Evolutionary conservation across 495 filamentous ascomycete species (phyloP).

Genomic region (Penicillium samsonianum): DNA sequence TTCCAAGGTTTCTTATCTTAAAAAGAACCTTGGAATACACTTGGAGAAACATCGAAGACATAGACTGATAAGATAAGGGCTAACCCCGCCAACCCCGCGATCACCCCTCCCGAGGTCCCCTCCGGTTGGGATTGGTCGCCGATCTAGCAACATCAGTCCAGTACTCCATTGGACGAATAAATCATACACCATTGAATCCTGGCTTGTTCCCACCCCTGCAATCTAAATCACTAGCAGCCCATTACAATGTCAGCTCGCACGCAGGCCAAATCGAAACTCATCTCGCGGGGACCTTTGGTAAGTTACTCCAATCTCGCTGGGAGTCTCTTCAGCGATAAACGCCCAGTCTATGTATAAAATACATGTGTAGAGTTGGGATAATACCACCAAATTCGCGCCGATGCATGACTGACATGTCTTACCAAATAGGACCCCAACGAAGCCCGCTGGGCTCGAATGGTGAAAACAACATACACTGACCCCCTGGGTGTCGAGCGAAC

Average conservation of each 20-base stretch:
- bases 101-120: not conserved
- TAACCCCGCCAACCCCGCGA: conserved; percentile 7
- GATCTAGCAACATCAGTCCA: not conserved
- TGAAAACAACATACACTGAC: conserved; percentile 73
- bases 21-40: too few species aligned
- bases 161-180: not conserved
- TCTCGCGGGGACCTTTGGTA: conserved; percentile 54
- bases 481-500: conserved; percentile 66
- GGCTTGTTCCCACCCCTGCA: not conserved
- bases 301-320: not conserved
- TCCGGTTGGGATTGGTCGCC: not conserved
- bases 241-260: conserved; percentile 26
- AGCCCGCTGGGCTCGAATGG: conserved; percentile 73
- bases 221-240: not conserved
- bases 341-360: not conserved
- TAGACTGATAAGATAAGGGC: conserved; percentile 12
- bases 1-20: too few species aligned
- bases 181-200: not conserved
- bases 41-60: too few species aligned
- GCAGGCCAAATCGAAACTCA: conserved; percentile 43
- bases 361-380: not conserved
- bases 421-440: conserved; percentile 49
- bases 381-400: too few species aligned
- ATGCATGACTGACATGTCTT: not conserved
- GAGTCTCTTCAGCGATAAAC: conserved; percentile 20